Evolutionary conservation across 306 rosid genomes (phyloP), one percentile per base, ranked within the genome.

Genomic region (Cicer cuneatum): DNA sequence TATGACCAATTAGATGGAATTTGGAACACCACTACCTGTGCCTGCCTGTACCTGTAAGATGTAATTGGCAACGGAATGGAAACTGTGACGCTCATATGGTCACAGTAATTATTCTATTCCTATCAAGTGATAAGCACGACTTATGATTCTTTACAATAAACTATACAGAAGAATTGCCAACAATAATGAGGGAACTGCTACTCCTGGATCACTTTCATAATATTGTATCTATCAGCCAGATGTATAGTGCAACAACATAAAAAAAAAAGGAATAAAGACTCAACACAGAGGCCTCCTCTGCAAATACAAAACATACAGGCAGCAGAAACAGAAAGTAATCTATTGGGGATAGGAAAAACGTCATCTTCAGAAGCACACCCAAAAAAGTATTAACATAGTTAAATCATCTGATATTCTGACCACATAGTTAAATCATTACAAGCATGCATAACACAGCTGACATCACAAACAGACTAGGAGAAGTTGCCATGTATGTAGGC

Each of bases 391-490:
- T 15, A 16, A 46, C 59, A 10, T 15, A 63, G 19, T 29, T 61
- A 43, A 60, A 78, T 42, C 66, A 78, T 52, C 66, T 37, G 45
- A 48, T 39, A 62, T 15, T 57, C 53, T 18, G 45, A 68, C 51
- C 76, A 43, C 35, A 37, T 33, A 37, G 38, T 11, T 52, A 41
- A 14, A 47, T 59, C 72, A 49, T 15, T 57, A 52, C 29, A 66
- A 71, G 15, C 19, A 78, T 52, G 33, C 39, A 57, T 21, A 42
- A 72, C 19, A 39, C 16, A 18, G 66, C 13, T 46, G 52, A 39
- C 63, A 49, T 33, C 29, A 60, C 69, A 66, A 52, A 71, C 58
- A 65, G 29, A 69, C 38, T 56, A 74, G 48, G 57, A 74, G 61
- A 45, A 51, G 43, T 13, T 53, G 38, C 56, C 39, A 49, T 42